Evolutionary conservation across 345 rosid species (phyloP), one percentile per base, ranked within the genome.

Genomic region (Hypericum perforatum): DNA sequence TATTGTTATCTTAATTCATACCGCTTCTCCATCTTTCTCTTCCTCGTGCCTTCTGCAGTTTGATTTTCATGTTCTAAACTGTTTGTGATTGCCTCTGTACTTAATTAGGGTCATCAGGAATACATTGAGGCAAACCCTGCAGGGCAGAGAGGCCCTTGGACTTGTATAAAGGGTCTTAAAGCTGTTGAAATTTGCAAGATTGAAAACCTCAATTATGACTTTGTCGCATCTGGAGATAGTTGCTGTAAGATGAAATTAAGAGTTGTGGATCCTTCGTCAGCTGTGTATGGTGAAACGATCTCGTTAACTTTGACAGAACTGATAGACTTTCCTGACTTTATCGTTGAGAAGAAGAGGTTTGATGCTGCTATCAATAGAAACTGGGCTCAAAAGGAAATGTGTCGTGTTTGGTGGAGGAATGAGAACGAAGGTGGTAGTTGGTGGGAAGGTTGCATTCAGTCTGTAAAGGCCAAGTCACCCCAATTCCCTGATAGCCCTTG

Each of bases 361-460:
- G 70, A 65, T 65, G 60, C 58, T 59, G 50, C 64, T 32, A 53
- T 65, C 15, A 16, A 50, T 37, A 65, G 70, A 42, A 59, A 54
- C 29, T 65, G 70, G 70, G 42, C 52, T 10, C 42, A 6, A 0
- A 13, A 56, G 39, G 59, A 65, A 29, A 54, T 48, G 43, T 65
- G 70, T 43, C 39, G 1, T 50, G 64, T 65, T 36, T 65, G 70
- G 70, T 65, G 70, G 70, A 64, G 54, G 55, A 53, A 65, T 49
- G 64, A 48, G 42, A 54, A 47, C 47, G 70, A 65, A 46, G 64
- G 32, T 22, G 70, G 70, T 38, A 54, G 53, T 11, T 65, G 70
- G 70, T 65, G 70, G 70, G 70, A 59, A 3, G 63, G 70, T 41
- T 53, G 11, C 37, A 55, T 65, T 59, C 9, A 58, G 36, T 59